Evolutionary conservation across 2,329 filamentous ascomycete species (phyloP).

Genomic region (Arthrinium puccinioides): DNA sequence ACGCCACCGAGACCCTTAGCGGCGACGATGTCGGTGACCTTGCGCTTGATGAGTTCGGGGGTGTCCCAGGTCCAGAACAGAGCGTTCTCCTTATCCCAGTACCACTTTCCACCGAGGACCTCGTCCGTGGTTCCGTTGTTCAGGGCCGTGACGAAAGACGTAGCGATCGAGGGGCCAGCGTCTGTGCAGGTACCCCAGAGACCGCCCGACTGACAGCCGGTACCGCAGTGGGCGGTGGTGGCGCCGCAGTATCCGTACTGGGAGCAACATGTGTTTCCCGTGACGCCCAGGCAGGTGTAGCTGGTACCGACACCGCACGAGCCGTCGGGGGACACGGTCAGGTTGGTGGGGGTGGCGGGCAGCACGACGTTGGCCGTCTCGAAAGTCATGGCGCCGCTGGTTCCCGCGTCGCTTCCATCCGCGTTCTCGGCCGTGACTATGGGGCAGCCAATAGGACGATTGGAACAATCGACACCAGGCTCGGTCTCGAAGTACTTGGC

Average conservation of each 20-base stretch:
- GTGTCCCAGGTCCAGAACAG: slow-evolving; percentile 74
- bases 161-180: slow-evolving; percentile 46
- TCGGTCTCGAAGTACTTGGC: slow-evolving; percentile 56
- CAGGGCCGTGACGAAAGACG: slow-evolving; percentile 51
- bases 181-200: slow-evolving; percentile 30
- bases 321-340: slow-evolving; percentile 19
- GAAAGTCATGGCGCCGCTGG: slow-evolving; percentile 52
- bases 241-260: slow-evolving; percentile 22
- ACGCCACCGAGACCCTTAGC: slow-evolving; percentile 56
- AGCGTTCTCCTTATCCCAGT: slow-evolving; percentile 50
- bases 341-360: slow-evolving; percentile 12
- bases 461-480: slow-evolving; percentile 28
- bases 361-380: slow-evolving; percentile 20
- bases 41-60: slow-evolving; percentile 48
- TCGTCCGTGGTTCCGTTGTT: slow-evolving; percentile 48
- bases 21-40: slow-evolving; percentile 54
- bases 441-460: slow-evolving; percentile 43
- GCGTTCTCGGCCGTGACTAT: slow-evolving; percentile 50
- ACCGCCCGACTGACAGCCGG: slow-evolving; percentile 20
- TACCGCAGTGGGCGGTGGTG: slow-evolving; percentile 12
- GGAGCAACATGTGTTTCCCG: slow-evolving; percentile 22
- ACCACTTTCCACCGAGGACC: slow-evolving; percentile 57
- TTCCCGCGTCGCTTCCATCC: slow-evolving; percentile 48
- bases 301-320: slow-evolving; percentile 22
- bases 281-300: slow-evolving; percentile 19